phyloP scores from a whole-genome alignment of 148 eudicot genomes.

The Diospyros lotus region DNA sequence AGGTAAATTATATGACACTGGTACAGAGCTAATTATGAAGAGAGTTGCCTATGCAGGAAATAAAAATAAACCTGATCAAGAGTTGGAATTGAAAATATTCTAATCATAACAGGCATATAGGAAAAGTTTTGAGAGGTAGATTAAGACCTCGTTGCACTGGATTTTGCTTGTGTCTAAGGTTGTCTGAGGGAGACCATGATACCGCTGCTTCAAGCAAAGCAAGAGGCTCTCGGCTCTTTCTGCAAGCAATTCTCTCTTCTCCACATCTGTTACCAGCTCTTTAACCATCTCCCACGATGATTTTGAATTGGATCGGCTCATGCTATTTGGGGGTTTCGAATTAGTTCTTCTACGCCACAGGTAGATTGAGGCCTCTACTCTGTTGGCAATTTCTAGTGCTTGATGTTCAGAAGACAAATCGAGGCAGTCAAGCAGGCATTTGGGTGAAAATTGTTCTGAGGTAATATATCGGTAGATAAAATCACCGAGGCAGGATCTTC shows the following conservation, averaged over 20 bases:
- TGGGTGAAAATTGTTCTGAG: constrained; percentile 57
- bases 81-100: no score
- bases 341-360: constrained; percentile 47
- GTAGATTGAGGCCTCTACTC: constrained; percentile 55
- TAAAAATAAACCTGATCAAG: no score
- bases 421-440: constrained; percentile 56
- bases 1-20: no score
- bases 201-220: constrained; percentile 47
- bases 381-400: constrained; percentile 57
- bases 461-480: constrained; percentile 45
- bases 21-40: no score
- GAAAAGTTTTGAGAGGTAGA: background rate
- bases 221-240: constrained; percentile 65
- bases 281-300: constrained; percentile 69
- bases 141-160: constrained; percentile 55
- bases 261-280: constrained; percentile 48
- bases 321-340: constrained; percentile 24
- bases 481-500: constrained; percentile 56
- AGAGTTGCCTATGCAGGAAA: no score
- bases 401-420: constrained; percentile 65
- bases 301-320: constrained; percentile 36
- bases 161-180: constrained; percentile 66
- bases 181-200: constrained; percentile 70
- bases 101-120: no score
- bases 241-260: constrained; percentile 51